Evolutionary conservation across 768 basidiomycete genomes (phyloP).

Genomic region (Rhodotorula babjevae): DNA sequence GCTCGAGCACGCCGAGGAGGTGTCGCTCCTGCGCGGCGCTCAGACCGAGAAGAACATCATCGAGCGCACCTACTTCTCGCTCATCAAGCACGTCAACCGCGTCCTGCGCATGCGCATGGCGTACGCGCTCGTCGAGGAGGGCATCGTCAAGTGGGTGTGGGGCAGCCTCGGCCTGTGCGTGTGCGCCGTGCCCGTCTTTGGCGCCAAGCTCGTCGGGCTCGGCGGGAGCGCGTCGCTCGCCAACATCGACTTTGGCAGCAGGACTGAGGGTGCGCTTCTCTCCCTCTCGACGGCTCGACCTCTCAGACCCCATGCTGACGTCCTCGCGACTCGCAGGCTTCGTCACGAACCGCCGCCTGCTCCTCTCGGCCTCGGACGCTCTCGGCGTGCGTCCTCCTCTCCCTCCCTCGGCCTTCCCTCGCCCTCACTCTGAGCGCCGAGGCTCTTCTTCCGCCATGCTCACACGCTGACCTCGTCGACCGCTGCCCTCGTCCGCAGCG

Average conservation of each 20-base stretch:
- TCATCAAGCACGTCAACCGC: conserved; percentile 77
- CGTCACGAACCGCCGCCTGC: conserved; percentile 68
- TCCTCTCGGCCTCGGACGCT: conserved; percentile 59
- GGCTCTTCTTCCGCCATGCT: no score
- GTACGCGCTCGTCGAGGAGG: conserved; percentile 89
- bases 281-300: neutral
- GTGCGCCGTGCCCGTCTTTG: conserved; percentile 88
- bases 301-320: neutral
- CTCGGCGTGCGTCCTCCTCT: conserved; percentile 55
- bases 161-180: conserved; percentile 85
- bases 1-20: conserved; percentile 80
- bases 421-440: no score
- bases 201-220: conserved; percentile 63
- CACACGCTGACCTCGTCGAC: no score
- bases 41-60: conserved; percentile 74
- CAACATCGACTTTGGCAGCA: conserved; percentile 65
- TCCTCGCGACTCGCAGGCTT: conserved; percentile 59
- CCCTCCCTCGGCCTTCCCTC: neutral
- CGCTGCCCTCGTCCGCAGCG: neutral
- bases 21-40: conserved; percentile 57
- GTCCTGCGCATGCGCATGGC: conserved; percentile 76
- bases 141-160: conserved; percentile 91
- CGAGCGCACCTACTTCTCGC: conserved; percentile 77
- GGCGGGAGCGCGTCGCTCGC: neutral
- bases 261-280: conserved; percentile 71